phyloP scores from a whole-genome alignment of 306 rosid genomes.

The Vigna reflexopilosa region DNA sequence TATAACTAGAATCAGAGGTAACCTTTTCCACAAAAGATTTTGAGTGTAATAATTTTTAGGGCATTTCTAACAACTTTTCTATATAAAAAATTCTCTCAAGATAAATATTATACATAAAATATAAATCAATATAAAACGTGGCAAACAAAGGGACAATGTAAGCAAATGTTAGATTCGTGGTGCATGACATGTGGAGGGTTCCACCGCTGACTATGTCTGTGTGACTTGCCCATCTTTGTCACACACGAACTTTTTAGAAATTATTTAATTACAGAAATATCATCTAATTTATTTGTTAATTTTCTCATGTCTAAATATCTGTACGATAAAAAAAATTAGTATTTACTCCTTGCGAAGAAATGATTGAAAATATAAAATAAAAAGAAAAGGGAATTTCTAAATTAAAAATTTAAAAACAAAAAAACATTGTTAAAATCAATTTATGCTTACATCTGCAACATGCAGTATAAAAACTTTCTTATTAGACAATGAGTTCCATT shows the following conservation, averaged over 20 bases:
- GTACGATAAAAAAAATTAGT: neutral
- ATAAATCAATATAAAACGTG: constrained; percentile 42
- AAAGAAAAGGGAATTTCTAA: neutral
- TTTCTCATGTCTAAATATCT: no score
- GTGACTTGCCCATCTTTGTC: neutral
- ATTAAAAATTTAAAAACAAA: neutral
- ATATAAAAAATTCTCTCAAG: no score
- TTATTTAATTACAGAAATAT: neutral
- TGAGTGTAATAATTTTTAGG: no score
- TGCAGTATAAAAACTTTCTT: neutral
- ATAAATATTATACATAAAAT: constrained; percentile 9
- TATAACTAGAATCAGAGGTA: no score
- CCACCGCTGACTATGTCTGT: constrained; percentile 25
- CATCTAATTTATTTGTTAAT: neutral
- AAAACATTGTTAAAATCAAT: neutral
- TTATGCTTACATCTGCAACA: constrained; percentile 22
- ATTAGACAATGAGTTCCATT: no score
- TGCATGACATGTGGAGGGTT: constrained; percentile 43
- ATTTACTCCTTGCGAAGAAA: neutral
- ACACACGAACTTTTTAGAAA: neutral
- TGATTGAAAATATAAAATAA: neutral
- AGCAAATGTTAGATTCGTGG: constrained; percentile 56
- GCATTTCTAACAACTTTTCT: no score
- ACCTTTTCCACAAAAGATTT: no score
- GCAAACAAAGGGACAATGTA: constrained; percentile 49